Evolutionary conservation across 176 grass and related monocot genomes (phyloP), one percentile per base, ranked within the genome.

Genomic region (Lolium rigidum): DNA sequence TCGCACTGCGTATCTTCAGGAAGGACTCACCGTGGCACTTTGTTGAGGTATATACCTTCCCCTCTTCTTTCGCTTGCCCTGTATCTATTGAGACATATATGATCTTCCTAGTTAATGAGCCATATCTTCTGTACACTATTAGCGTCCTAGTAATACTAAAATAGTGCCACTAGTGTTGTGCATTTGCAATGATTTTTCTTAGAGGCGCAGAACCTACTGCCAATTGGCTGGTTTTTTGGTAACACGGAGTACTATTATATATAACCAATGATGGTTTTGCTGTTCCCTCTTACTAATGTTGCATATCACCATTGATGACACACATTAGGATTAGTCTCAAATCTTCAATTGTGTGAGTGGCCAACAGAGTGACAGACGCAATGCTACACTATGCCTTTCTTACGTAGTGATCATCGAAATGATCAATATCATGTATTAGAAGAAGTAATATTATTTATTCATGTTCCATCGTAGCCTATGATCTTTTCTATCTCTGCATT

Each of bases 1-100:
- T 70, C 0, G 17, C 37, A 28, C 49, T 55, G 14, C 21, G 9
- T 17, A 26, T 44, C 5, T 78, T 31, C 48, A 86, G 50, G 81
- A 41, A 48, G 41, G 6, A 25, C 22, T 14, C 41, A 22, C 14
- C 6, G 80, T 9, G 17, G 18, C 20, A 59, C 20, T 9, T 4
- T 24, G 20, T 71, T 71, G 60, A 85, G 83, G 83, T 49, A 66
- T 26, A 63, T 63, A 63, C 57, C n/a, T 60, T 60, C 52, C 4
- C 52, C 52, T 55, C 52, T 70, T 31, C 17, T 69, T 14, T 70
- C 24, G 13, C 31, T 68, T 38, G 8, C 66, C 35, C 66, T 41
- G 8, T 76, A 26, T 84, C 39, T 63, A 4, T 0, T 35, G 8
- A 37, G 17, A 6, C 65, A 39, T 69, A 69, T 41, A n/a, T n/a